These are phyloP conservation scores for Panicum hallii DNA, from an alignment of 202 grass and related monocot species.

Conservation along the genomic window DNA sequence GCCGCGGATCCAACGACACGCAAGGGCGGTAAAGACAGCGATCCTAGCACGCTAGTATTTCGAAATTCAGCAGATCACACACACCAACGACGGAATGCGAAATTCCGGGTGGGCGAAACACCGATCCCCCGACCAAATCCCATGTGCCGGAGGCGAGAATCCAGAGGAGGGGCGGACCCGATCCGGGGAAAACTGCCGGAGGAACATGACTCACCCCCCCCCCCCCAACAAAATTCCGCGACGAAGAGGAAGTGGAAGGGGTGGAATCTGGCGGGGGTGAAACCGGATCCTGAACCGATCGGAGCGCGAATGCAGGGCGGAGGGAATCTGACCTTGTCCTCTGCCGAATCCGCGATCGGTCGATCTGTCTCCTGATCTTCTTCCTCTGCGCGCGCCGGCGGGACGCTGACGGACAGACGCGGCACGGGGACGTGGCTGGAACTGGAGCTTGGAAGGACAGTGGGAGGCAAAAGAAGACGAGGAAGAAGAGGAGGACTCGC, in stretches of 20 bases:
- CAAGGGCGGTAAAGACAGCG: background rate
- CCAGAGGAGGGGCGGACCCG: background rate
- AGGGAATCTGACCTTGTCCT: background rate
- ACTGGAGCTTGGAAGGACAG: background rate
- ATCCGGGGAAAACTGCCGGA: background rate
- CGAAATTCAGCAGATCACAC: background rate
- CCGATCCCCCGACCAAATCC: background rate
- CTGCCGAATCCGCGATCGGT: background rate
- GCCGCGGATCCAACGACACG: background rate
- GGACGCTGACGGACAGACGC: too few species aligned
- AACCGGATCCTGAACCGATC: conserved; percentile 2
- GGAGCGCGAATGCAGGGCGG: background rate
- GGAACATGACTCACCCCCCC: background rate
- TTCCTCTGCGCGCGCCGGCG: background rate
- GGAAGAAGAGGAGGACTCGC: background rate
- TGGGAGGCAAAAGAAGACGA: background rate
- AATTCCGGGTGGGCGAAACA: background rate
- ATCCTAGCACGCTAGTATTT: background rate
- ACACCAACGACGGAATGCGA: background rate
- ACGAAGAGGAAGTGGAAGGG: background rate
- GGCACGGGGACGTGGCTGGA: background rate
- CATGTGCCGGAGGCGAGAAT: background rate
- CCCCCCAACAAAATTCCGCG: background rate
- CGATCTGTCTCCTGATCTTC: background rate
- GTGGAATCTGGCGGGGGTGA: background rate